These are phyloP conservation scores for Gryganskiella cystojenkinii DNA, from an alignment of 192 early-diverging fungal species.

Conservation along the genomic window DNA sequence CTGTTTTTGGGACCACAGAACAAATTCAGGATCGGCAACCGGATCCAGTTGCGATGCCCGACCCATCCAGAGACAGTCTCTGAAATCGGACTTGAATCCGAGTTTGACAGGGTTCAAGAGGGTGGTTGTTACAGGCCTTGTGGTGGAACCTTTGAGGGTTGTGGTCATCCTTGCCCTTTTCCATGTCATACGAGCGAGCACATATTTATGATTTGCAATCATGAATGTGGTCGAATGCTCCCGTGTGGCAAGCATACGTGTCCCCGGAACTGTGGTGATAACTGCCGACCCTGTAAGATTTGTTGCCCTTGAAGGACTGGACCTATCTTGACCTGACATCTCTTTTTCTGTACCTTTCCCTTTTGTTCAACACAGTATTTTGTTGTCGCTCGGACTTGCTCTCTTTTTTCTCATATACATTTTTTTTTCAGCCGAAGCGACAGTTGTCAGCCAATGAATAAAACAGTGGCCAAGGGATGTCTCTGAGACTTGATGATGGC, in stretches of 20 bases:
- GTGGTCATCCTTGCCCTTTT: constrained; percentile 46
- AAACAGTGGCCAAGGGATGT: too few species aligned
- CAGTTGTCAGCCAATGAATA: too few species aligned
- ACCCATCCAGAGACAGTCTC: constrained; percentile 52
- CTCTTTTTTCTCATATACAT: too few species aligned
- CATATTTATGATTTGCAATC: constrained; percentile 18
- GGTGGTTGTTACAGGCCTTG: constrained; percentile 60
- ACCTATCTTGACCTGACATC: too few species aligned
- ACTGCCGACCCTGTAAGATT: constrained; percentile 14
- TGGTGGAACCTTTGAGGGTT: constrained; percentile 37
- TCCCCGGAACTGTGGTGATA: constrained; percentile 15
- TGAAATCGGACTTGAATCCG: constrained; percentile 52
- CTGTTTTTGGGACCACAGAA: constrained; percentile 22
- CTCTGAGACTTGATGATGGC: too few species aligned
- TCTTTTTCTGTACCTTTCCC: too few species aligned
- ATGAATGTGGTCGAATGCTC: constrained; percentile 26
- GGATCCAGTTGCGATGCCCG: constrained; percentile 50
- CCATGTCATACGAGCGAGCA: constrained; percentile 27
- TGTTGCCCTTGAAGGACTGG: neutral
- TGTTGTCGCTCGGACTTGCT: too few species aligned
- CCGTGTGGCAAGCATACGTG: constrained; percentile 29
- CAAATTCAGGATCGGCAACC: constrained; percentile 50
- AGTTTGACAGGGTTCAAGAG: constrained; percentile 56
- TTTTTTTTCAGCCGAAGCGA: too few species aligned
- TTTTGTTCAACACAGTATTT: too few species aligned